Evolutionary conservation across 345 rosid species (phyloP).

Genomic region (Corchorus olitorius): DNA sequence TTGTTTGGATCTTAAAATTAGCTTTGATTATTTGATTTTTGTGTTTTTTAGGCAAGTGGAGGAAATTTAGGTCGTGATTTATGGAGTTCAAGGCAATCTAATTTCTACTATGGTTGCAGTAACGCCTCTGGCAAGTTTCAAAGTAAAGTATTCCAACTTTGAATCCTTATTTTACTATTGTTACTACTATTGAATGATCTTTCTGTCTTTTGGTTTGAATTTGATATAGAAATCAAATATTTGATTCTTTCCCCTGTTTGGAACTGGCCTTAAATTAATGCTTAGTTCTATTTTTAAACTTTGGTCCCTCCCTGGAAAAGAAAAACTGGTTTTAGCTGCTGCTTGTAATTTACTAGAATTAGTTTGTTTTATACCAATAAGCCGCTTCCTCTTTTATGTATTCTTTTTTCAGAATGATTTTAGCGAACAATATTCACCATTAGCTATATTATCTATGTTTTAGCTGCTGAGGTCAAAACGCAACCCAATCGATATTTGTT

Average conservation of each 20-base stretch:
- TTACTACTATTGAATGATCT: background rate
- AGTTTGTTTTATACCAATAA: too few species aligned
- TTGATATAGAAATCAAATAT: background rate
- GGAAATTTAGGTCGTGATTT: slow-evolving; percentile 51
- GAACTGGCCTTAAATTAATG: slow-evolving; percentile 7
- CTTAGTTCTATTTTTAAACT: background rate
- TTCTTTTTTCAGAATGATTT: background rate
- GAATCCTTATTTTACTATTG: background rate
- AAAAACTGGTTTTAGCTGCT: background rate
- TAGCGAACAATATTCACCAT: slow-evolving; percentile 8
- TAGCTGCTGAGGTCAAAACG: slow-evolving; percentile 56
- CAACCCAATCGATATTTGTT: slow-evolving; percentile 63
- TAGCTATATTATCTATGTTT: slow-evolving; percentile 26
- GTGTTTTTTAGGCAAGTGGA: slow-evolving; percentile 45
- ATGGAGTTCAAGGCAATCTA: slow-evolving; percentile 69
- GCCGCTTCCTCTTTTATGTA: too few species aligned
- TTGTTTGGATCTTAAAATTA: slow-evolving; percentile 5
- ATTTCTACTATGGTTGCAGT: slow-evolving; percentile 76
- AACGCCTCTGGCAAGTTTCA: slow-evolving; percentile 56
- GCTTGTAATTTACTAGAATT: background rate
- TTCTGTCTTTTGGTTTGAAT: background rate
- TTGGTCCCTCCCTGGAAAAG: background rate
- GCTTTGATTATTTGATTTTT: slow-evolving; percentile 15
- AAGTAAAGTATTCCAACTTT: slow-evolving; percentile 36
- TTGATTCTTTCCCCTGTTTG: background rate